Base-by-base conservation (phyloP, 2,329 filamentous ascomycete species). In the Dothistroma septosporum region DNA sequence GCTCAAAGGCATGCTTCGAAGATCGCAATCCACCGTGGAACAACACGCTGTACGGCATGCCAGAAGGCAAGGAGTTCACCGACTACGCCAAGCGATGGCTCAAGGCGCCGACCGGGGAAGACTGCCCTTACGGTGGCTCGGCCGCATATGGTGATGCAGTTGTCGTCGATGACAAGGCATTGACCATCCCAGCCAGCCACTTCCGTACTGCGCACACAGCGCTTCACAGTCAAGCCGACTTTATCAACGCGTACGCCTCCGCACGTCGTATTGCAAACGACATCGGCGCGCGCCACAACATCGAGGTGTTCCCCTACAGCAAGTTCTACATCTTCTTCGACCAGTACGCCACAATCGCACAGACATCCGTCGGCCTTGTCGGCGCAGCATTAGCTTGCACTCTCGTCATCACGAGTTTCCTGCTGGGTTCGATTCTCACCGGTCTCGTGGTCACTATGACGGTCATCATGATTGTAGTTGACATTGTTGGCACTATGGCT, bases 301-400 rank as follows among this genome's bases (percentile, higher is more conserved):
- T 90, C 22, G 87, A 94, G 24, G 87, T 99, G 2, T 99, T 99
- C 82, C 91, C 94, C 0, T 99, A 99, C 79, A 95, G 91, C 68
- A 88, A 97, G 62, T 96, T 96, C 75, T 99, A 99, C 79, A 92
- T 99, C 74, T 99, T 97, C 83, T 99, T 99, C 74, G 94, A 99
- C 73, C 94, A 97, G 74, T 99, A 99, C 72, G 84, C 91, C 6
- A 85, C 85, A 60, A 97, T 99, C 63, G 86, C 96, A 21, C 82
- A 83, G 11, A 82, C 97, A 4, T 92, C 93, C 0, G 88, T 84
- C 0, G 85, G 88, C 0, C 84, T 99, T 0, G 83, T 99, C 32
- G 88, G 89, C 46, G 89, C 90, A 3, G 93, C 92, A 0, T 81
- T 97, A 14, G 90, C 83, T 28, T 90, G 96, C 66, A 96, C 97